These are phyloP conservation scores for Psidium friedrichsthalianum DNA, from an alignment of 345 rosid genomes.

Conservation along the genomic window DNA sequence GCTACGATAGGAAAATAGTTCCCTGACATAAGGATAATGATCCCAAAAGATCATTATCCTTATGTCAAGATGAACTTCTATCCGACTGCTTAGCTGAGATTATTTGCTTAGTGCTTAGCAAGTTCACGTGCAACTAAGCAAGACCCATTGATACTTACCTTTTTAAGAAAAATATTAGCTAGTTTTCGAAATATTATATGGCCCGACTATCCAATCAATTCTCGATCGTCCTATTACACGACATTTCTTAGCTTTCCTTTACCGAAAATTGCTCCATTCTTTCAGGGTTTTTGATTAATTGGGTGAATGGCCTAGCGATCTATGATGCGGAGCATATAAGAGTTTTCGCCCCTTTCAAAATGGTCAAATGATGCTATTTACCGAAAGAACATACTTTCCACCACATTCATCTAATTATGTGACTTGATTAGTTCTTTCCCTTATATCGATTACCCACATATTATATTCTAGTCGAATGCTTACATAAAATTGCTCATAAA, in stretches of 20 bases:
- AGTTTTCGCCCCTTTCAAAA: background rate
- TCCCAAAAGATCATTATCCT: too few relatives aligned
- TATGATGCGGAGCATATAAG: background rate
- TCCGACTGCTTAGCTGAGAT: background rate
- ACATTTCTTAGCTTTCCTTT: background rate
- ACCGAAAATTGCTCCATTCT: background rate
- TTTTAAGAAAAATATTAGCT: background rate
- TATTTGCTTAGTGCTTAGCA: background rate
- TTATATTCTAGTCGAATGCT: background rate
- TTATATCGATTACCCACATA: background rate
- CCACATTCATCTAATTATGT: background rate
- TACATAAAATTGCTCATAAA: background rate
- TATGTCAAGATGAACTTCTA: too few relatives aligned
- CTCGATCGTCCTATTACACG: background rate
- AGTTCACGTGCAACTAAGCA: background rate
- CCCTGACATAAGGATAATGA: background rate
- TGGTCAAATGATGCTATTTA: background rate
- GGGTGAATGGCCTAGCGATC: background rate
- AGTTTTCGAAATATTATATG: background rate
- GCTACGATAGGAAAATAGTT: background rate
- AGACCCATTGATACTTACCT: background rate
- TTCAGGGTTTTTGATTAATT: background rate
- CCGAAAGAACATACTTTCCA: background rate
- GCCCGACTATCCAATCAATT: background rate
- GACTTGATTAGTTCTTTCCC: background rate